Conservation (phyloP, 805 yeast species). For the Pichia phayaonensis region DNA sequence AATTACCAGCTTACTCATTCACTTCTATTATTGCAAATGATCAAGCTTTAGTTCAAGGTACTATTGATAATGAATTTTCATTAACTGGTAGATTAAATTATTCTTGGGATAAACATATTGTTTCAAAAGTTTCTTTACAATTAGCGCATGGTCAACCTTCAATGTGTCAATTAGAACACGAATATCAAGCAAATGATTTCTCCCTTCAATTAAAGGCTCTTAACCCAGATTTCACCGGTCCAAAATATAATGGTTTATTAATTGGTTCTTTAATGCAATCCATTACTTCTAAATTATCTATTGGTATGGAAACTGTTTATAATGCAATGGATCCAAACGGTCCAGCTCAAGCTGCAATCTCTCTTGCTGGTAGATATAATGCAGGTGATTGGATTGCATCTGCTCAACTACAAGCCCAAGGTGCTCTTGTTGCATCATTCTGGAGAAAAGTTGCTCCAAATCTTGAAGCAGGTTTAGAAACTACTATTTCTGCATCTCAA, state of each 20-base stretch:
- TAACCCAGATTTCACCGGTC: constrained; percentile 76
- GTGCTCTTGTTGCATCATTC: constrained; percentile 81
- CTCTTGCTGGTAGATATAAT: constrained; percentile 85
- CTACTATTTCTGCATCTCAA: constrained; percentile 70
- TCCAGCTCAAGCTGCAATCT: constrained; percentile 87
- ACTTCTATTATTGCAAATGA: constrained; percentile 86
- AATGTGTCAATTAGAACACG: constrained; percentile 95
- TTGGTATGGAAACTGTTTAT: constrained; percentile 91
- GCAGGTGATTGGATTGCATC: constrained; percentile 88
- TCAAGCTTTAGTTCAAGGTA: constrained; percentile 81
- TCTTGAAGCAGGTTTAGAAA: constrained; percentile 92
- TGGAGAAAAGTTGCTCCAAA: constrained; percentile 90
- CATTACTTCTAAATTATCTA: constrained; percentile 70
- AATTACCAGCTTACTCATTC: constrained; percentile 85
- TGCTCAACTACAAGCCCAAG: constrained; percentile 90
- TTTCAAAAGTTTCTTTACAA: constrained; percentile 83
- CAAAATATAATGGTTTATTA: constrained; percentile 81
- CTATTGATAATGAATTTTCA: constrained; percentile 78
- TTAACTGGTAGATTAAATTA: constrained; percentile 85
- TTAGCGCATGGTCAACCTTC: constrained; percentile 83
- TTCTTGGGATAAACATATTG: constrained; percentile 75
- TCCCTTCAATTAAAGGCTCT: constrained; percentile 83
- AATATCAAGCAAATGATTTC: constrained; percentile 82
- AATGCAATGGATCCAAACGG: constrained; percentile 58
- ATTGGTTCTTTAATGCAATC: constrained; percentile 89